phyloP scores from a whole-genome alignment of 2,329 filamentous ascomycete genomes.

The Zopfia rhizophila region DNA sequence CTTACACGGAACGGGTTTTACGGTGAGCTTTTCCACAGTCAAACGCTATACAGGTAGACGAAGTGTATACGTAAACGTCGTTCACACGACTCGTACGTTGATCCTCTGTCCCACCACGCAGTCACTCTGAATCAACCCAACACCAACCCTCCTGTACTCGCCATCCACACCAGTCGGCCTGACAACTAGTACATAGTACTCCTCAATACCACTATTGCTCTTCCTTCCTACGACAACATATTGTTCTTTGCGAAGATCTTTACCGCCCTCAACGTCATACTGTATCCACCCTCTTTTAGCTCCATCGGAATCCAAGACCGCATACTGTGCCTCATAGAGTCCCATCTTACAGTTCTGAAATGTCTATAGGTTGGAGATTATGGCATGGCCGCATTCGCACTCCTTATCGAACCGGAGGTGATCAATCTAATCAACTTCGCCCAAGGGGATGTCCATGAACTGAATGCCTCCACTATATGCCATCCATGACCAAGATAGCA shows the following conservation, averaged over 20 bases:
- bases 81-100: not conserved
- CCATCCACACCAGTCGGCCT: constrained; percentile 1
- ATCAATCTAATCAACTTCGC: constrained; percentile 6
- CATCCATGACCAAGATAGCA: constrained; percentile 16
- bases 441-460: constrained; percentile 10
- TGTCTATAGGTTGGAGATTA: constrained; percentile 8
- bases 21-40: too few relatives aligned
- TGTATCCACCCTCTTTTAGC: constrained; percentile 14
- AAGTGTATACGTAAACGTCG: too few relatives aligned
- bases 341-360: constrained; percentile 6
- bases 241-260: constrained; percentile 10
- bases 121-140: constrained; percentile 5
- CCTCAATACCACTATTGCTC: not conserved
- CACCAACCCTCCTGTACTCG: constrained; percentile 13
- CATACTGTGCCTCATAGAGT: constrained; percentile 6
- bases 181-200: constrained; percentile 11
- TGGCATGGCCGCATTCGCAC: constrained; percentile 21
- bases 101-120: constrained; percentile 2
- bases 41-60: too few relatives aligned
- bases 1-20: too few relatives aligned
- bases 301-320: constrained; percentile 8
- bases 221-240: constrained; percentile 12
- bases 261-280: constrained; percentile 13
- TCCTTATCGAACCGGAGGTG: constrained; percentile 10
- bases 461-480: constrained; percentile 17